These are phyloP conservation scores for Trypanosoma lewisi DNA, from an alignment of 208 protist genomes.

Conservation along the genomic window DNA sequence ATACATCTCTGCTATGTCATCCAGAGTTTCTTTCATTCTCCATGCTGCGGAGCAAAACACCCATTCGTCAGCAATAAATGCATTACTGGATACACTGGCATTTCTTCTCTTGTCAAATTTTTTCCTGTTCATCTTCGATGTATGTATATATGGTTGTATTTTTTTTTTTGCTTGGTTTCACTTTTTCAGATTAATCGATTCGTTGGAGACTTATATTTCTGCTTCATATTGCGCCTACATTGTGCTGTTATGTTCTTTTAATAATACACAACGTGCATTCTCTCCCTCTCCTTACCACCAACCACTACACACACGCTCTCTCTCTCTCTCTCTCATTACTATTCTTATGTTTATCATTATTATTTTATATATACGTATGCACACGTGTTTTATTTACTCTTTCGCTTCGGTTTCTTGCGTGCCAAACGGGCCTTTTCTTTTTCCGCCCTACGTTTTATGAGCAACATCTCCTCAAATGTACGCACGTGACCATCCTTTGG, in stretches of 20 bases:
- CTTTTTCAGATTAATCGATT: constrained; percentile 1
- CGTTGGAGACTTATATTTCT: background rate
- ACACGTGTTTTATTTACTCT: constrained; percentile 26
- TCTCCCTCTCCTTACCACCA: no score
- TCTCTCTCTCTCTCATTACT: background rate
- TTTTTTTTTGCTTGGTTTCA: background rate
- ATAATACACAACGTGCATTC: no score
- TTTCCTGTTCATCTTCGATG: constrained; percentile 24
- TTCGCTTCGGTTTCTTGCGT: constrained; percentile 46
- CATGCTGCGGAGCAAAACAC: no score
- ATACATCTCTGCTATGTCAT: constrained; percentile 5
- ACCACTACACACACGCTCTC: background rate
- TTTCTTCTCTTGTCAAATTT: constrained; percentile 2
- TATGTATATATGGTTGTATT: background rate
- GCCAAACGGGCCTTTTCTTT: constrained; percentile 77
- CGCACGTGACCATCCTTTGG: constrained; percentile 87
- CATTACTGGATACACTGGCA: no score
- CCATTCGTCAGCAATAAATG: no score
- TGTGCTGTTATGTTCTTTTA: background rate
- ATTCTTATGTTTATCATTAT: background rate
- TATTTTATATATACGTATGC: background rate
- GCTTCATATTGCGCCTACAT: background rate
- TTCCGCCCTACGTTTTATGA: constrained; percentile 72
- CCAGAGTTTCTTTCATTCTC: no score
- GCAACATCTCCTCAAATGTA: constrained; percentile 83